phyloP scores from a whole-genome alignment of 164 flowering plant genomes.

The Warburgia ugandensis region DNA sequence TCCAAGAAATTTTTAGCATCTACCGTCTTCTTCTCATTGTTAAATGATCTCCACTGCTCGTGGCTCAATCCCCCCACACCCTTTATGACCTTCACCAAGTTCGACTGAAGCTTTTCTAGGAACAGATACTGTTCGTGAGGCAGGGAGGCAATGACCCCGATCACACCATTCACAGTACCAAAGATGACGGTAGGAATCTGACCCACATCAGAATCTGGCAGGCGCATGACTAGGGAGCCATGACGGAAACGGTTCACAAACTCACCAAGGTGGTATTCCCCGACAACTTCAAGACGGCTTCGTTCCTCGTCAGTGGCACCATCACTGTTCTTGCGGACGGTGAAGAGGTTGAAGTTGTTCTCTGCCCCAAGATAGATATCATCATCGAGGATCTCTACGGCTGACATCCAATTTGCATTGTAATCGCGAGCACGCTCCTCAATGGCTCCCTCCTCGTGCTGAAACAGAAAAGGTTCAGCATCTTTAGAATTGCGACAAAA shows the following conservation, averaged over 20 bases:
- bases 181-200: slow-evolving; percentile 89
- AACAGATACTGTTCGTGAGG: slow-evolving; percentile 76
- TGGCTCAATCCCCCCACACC: slow-evolving; percentile 96
- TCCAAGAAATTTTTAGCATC: slow-evolving; percentile 84
- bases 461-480: slow-evolving; percentile 12
- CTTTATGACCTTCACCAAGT: slow-evolving; percentile 77
- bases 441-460: slow-evolving; percentile 98
- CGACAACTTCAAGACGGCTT: slow-evolving; percentile 81
- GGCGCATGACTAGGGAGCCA: slow-evolving; percentile 93
- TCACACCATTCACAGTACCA: slow-evolving; percentile 85
- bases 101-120: slow-evolving; percentile 74
- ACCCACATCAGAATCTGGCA: slow-evolving; percentile 92
- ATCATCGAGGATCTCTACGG: slow-evolving; percentile 92
- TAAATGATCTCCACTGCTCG: slow-evolving; percentile 93
- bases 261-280: slow-evolving; percentile 94
- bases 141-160: slow-evolving; percentile 88
- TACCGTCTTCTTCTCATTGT: slow-evolving; percentile 78
- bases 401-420: slow-evolving; percentile 98
- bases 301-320: slow-evolving; percentile 98
- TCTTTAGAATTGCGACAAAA: background rate
- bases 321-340: slow-evolving; percentile 89
- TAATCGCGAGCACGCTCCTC: slow-evolving; percentile 96
- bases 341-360: slow-evolving; percentile 77
- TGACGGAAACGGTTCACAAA: slow-evolving; percentile 82
- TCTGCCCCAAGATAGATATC: slow-evolving; percentile 93